Conservation (phyloP, 1,284 basidiomycete genomes). For the Leccinum pachyderme region DNA sequence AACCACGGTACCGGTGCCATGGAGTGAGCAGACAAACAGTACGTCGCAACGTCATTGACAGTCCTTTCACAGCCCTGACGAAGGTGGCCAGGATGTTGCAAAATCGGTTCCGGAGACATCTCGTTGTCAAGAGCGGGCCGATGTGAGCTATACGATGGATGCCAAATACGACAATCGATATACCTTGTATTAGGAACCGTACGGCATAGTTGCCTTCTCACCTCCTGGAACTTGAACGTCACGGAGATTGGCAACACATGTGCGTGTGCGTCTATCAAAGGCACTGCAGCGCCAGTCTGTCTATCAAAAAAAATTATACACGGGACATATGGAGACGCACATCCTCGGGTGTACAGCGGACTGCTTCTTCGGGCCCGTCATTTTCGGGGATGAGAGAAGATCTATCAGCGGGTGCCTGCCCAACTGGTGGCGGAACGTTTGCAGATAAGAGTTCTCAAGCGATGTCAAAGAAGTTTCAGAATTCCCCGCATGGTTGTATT, state of each 20-base stretch:
- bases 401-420: slow-evolving; percentile 18
- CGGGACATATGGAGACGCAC: slow-evolving; percentile 2
- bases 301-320: slow-evolving; percentile 5
- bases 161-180: slow-evolving; percentile 25
- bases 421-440: slow-evolving; percentile 8
- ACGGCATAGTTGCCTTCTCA: slow-evolving; percentile 23
- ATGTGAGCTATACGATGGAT: slow-evolving; percentile 22
- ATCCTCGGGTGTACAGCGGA: neutral
- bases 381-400: slow-evolving; percentile 10
- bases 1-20: slow-evolving; percentile 22
- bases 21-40: slow-evolving; percentile 24
- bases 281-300: neutral
- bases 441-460: slow-evolving; percentile 9
- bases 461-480: slow-evolving; percentile 3
- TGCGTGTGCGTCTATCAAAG: slow-evolving; percentile 5
- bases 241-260: slow-evolving; percentile 1
- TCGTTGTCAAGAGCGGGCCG: slow-evolving; percentile 13
- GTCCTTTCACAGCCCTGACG: slow-evolving; percentile 25
- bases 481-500: slow-evolving; percentile 29
- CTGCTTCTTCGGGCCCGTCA: slow-evolving; percentile 1
- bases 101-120: slow-evolving; percentile 5
- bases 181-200: slow-evolving; percentile 27
- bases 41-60: slow-evolving; percentile 15
- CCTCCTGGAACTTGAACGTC: slow-evolving; percentile 3
- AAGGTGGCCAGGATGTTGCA: slow-evolving; percentile 3